Evolutionary conservation across 345 rosid species (phyloP).

Genomic region (Rubroshorea leprosula): DNA sequence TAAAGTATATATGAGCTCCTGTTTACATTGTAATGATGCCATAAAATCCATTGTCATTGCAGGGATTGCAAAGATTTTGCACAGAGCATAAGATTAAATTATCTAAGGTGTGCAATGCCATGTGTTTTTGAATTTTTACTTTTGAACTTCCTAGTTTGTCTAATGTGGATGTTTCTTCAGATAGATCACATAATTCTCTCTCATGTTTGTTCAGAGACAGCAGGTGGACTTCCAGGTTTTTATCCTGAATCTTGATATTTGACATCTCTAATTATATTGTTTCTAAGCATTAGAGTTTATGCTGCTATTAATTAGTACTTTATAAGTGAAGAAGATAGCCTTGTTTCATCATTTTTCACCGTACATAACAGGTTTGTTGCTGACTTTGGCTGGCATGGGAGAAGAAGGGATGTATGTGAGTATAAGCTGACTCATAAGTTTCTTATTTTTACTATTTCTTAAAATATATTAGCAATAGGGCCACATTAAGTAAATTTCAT

Average conservation of each 20-base stretch:
- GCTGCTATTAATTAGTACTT: constrained; percentile 8
- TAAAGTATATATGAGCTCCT: neutral
- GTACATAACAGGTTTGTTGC: constrained; percentile 54
- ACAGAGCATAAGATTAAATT: constrained; percentile 86
- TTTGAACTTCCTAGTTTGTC: constrained; percentile 9
- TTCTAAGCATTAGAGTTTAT: neutral
- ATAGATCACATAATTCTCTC: constrained; percentile 91
- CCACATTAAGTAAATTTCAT: constrained; percentile 4
- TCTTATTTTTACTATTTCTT: constrained; percentile 9
- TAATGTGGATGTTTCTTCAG: constrained; percentile 36
- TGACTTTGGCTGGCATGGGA: constrained; percentile 89
- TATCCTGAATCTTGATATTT: constrained; percentile 16
- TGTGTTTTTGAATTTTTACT: neutral
- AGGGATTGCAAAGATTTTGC: constrained; percentile 93
- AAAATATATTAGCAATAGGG: neutral
- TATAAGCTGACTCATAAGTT: constrained; percentile 20
- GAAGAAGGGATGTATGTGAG: constrained; percentile 93
- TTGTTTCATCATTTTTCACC: constrained; percentile 6
- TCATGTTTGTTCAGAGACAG: constrained; percentile 95
- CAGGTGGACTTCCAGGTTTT: constrained; percentile 95
- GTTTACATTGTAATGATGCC: neutral
- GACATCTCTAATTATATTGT: neutral
- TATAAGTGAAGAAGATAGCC: neutral
- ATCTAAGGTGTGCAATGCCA: constrained; percentile 53
- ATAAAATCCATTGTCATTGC: constrained; percentile 6